Evolutionary conservation across 768 basidiomycete genomes (phyloP).

Genomic region (Lactifluus echinatus): DNA sequence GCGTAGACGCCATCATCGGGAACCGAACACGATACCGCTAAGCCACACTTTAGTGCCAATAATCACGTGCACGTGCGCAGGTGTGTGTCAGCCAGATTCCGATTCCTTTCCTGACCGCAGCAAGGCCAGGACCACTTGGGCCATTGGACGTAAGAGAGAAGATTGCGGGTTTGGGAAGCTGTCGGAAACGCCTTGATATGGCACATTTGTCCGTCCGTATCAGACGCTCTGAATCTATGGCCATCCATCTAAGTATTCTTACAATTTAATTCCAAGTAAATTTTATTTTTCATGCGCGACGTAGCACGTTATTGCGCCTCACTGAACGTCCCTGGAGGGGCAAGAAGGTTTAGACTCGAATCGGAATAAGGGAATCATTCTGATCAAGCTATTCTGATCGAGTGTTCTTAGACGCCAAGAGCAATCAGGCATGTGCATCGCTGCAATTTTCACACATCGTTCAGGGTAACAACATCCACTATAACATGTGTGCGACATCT

Average conservation of each 20-base stretch:
- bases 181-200: not conserved
- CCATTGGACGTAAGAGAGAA: not conserved
- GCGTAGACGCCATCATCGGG: constrained; percentile 9
- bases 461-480: too few relatives aligned
- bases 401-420: not conserved
- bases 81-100: not conserved
- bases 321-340: not conserved
- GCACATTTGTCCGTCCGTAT: not conserved
- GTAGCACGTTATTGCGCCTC: not conserved
- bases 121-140: too few relatives aligned
- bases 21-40: not conserved
- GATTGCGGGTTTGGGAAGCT: not conserved
- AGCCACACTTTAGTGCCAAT: not conserved
- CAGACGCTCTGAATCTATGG: not conserved
- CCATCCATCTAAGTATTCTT: not conserved
- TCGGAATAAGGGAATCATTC: not conserved
- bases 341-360: not conserved
- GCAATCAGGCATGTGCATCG: not conserved
- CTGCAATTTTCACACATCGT: not conserved
- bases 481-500: too few relatives aligned
- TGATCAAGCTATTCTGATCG: not conserved
- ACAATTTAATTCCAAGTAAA: not conserved
- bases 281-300: not conserved
- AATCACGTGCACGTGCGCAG: not conserved
- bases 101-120: too few relatives aligned